Base-by-base conservation (phyloP, 768 basidiomycete species). In the Pulveroboletus ravenelii region DNA sequence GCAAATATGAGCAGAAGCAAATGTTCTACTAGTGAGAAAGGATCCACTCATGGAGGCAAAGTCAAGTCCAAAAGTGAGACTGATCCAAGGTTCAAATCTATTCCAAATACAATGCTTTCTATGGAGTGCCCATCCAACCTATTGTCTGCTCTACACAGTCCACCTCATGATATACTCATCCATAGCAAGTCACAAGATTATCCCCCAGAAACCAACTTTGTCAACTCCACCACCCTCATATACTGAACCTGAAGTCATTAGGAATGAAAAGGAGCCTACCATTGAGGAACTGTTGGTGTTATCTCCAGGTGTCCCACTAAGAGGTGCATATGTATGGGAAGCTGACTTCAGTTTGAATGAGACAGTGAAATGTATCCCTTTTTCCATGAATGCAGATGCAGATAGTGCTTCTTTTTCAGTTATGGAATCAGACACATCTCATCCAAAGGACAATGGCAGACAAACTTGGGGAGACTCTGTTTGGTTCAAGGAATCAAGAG, bases 271-370 rank as follows among this genome's bases (percentile, higher is more conserved):
- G 8, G 65, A 67, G 7, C 60, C 53, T 43, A 67, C 45, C 31
- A 62, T 67, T 1, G 66, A 68, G 45, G 66, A 67, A 3, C n/a
- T 67, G 5, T 45, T 67, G 40, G 53, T 55, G 12, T 59, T 53
- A 6, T 59, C 67, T 43, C 45, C 51, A 3, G n/a, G 20, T 20
- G 40, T 41, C 17, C 51, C 65, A 15, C 38, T 69, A 18, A 53
- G 30, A 41, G 66, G 68, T 27, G 66, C 60, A 23, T 62, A 54
- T 2, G 68, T 66, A 37, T 67, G 66, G 68, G 66, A 67, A 31
- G 63, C 56, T n/a, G 66, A 67, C 35, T 52, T 57, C 9, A 54
- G 48, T 17, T 20, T 67, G 12, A 59, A 59, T 12, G 68, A 67
- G 4, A 68, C 68, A 15, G 60, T 68, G 14, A 68, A 68, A 41